A percentile compares a stretch with the other conserved stretches of the same genome.
Conservation (phyloP, 2,329 filamentous ascomycete genomes). For the Calcarisporium arbuscula region DNA sequence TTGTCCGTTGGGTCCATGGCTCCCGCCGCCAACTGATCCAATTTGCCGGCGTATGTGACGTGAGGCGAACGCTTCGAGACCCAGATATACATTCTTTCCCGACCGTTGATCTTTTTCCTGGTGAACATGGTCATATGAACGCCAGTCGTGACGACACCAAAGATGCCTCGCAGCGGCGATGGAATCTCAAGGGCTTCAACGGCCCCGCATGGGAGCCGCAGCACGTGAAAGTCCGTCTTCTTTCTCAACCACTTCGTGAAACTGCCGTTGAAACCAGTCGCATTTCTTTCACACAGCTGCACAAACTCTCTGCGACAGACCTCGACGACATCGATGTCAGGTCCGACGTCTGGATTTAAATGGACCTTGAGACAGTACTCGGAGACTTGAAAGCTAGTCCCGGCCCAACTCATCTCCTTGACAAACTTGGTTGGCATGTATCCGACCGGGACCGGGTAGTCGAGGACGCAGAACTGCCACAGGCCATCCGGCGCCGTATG, state of each 20-base stretch:
- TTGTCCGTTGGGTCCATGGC: conserved; percentile 24
- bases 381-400: conserved; percentile 13
- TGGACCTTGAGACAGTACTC: conserved; percentile 12
- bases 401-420: conserved; percentile 14
- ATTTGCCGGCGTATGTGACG: conserved; percentile 25
- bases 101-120: conserved; percentile 14
- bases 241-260: conserved; percentile 19
- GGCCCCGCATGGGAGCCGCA: conserved; percentile 17
- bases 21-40: conserved; percentile 31
- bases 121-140: conserved; percentile 31
- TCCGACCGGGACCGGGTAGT: conserved; percentile 15
- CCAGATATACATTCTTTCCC: conserved; percentile 22
- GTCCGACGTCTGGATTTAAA: conserved; percentile 12
- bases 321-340: conserved; percentile 9
- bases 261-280: conserved; percentile 16
- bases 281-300: conserved; percentile 19
- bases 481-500: conserved; percentile 8
- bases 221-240: conserved; percentile 18
- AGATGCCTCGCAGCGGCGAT: conserved; percentile 24
- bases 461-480: conserved; percentile 17
- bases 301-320: conserved; percentile 16
- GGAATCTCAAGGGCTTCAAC: conserved; percentile 21
- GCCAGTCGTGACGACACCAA: conserved; percentile 29
- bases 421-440: conserved; percentile 18
- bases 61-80: conserved; percentile 23